These are phyloP conservation scores for Colletotrichum tropicicola DNA, from an alignment of 2,329 filamentous ascomycete species.

Conservation along the genomic window DNA sequence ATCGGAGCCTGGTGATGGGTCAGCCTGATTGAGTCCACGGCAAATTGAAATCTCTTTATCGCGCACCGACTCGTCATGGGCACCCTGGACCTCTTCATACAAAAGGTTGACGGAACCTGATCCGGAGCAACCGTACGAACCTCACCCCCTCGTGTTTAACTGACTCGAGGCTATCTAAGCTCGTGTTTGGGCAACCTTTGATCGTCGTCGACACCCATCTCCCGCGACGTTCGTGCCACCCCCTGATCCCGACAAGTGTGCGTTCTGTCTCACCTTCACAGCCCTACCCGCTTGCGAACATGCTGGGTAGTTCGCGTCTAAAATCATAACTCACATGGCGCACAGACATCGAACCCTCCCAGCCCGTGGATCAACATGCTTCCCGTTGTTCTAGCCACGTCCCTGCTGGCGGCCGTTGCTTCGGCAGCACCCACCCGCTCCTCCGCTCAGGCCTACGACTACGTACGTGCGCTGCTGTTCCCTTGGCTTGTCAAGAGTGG, in stretches of 20 bases:
- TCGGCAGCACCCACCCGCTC: background rate
- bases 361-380: background rate
- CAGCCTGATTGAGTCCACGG: background rate
- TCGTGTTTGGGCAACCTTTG: background rate
- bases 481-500: background rate
- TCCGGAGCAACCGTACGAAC: background rate
- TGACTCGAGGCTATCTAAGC: background rate
- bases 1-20: background rate
- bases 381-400: background rate
- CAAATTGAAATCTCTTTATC: background rate
- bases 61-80: background rate
- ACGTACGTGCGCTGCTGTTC: slow-evolving; percentile 2
- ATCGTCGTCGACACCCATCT: background rate
- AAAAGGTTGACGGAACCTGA: slow-evolving; percentile 15
- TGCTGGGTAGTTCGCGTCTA: too few relatives aligned
- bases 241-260: background rate
- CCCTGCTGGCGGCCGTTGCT: background rate
- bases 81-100: slow-evolving; percentile 3
- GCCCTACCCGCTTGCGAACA: background rate
- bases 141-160: background rate
- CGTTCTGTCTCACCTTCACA: background rate
- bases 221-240: background rate
- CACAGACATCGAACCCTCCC: background rate
- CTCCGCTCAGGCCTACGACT: background rate
- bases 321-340: background rate